Conservation (phyloP, 306 rosid genomes). For the Sechiopsis laciniata region DNA sequence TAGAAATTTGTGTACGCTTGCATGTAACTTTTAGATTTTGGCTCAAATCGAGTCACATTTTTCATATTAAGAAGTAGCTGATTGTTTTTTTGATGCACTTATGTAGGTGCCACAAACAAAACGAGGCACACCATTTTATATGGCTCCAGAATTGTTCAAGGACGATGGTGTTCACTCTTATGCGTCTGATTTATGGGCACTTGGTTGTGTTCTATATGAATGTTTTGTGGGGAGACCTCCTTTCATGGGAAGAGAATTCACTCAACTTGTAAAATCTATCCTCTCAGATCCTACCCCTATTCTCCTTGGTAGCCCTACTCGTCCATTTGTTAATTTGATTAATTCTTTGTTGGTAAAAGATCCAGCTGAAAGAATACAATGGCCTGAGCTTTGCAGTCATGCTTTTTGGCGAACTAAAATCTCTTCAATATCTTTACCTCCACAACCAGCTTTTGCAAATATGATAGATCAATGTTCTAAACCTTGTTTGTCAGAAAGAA, state of each 20-base stretch:
- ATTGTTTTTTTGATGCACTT: conserved; percentile 28
- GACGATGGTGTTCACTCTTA: conserved; percentile 89
- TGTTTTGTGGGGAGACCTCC: conserved; percentile 93
- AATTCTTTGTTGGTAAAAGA: conserved; percentile 83
- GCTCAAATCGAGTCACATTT: conserved; percentile 8
- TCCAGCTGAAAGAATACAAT: conserved; percentile 89
- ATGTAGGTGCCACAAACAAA: conserved; percentile 80
- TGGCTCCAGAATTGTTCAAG: conserved; percentile 99
- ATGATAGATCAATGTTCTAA: conserved; percentile 60
- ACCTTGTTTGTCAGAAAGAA: conserved; percentile 68
- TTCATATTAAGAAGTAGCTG: conserved; percentile 14
- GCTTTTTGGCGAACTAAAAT: conserved; percentile 81
- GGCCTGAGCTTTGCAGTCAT: conserved; percentile 89
- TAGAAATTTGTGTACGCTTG: not conserved
- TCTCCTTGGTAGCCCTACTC: conserved; percentile 88
- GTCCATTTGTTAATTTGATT: conserved; percentile 77
- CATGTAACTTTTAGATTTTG: conserved; percentile 5
- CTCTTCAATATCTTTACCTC: conserved; percentile 51
- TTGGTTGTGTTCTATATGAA: conserved; percentile 90
- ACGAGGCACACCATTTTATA: conserved; percentile 95
- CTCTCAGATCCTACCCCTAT: conserved; percentile 81
- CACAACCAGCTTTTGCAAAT: conserved; percentile 84
- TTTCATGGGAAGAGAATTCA: conserved; percentile 83
- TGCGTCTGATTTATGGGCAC: conserved; percentile 97
- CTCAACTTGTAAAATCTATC: conserved; percentile 87